These are phyloP conservation scores for Termitomyces sp. DNA, from an alignment of 768 basidiomycete species.

Conservation along the genomic window DNA sequence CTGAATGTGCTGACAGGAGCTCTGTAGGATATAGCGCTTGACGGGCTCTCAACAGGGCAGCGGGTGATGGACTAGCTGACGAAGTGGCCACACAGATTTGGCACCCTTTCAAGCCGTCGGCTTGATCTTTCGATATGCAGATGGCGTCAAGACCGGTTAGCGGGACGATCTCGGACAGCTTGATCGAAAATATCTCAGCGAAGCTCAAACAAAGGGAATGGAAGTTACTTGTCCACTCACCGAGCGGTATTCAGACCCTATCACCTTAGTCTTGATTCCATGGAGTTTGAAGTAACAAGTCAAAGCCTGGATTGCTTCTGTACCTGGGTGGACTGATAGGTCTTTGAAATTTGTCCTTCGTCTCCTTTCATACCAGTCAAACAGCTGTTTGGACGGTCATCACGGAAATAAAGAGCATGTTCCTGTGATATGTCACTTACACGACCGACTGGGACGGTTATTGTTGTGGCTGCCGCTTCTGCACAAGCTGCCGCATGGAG, in stretches of 20 bases:
- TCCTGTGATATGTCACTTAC: slow-evolving; percentile 27
- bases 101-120: slow-evolving; percentile 26
- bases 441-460: slow-evolving; percentile 43
- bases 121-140: slow-evolving; percentile 34
- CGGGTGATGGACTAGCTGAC: slow-evolving; percentile 14
- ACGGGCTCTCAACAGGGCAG: slow-evolving; percentile 26
- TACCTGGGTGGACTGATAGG: slow-evolving; percentile 32
- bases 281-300: slow-evolving; percentile 36
- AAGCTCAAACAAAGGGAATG: not conserved
- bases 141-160: slow-evolving; percentile 38
- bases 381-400: slow-evolving; percentile 24
- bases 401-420: not conserved
- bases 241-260: slow-evolving; percentile 36
- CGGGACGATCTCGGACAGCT: slow-evolving; percentile 37
- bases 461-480: slow-evolving; percentile 39
- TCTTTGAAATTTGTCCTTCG: slow-evolving; percentile 17
- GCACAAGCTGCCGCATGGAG: slow-evolving; percentile 51
- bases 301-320: slow-evolving; percentile 41
- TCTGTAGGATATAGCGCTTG: slow-evolving; percentile 34
- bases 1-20: slow-evolving; percentile 22
- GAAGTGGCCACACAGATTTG: slow-evolving; percentile 20
- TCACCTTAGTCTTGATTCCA: slow-evolving; percentile 31
- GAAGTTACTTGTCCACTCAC: slow-evolving; percentile 19
- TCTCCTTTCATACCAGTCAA: slow-evolving; percentile 35
- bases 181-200: slow-evolving; percentile 8